Base-by-base conservation (phyloP, 2,329 filamentous ascomycete genomes). In the Aspergillus versicolor region DNA sequence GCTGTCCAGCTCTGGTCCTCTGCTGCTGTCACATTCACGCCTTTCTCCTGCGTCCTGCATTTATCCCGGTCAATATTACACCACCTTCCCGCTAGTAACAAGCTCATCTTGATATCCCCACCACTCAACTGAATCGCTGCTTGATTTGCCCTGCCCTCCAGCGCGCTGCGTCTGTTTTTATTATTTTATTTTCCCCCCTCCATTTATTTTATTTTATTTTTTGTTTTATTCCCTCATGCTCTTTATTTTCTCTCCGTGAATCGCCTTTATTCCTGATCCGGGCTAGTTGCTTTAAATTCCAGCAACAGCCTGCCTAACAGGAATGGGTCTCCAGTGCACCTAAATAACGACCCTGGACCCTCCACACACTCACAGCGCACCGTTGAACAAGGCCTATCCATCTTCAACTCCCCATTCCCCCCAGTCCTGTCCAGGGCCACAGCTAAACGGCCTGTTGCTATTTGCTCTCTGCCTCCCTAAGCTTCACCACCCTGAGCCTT, bases 271-370 rank as follows among this genome's bases (percentile, higher is more conserved):
- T 54, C 63, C 58, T 44, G 22, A 54, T 65, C 38, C 7, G 56
- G 58, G 37, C 57, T 61, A 58, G 59, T 53, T 54, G 47, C 46
- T 51, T 58, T 59, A 50, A 42, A 47, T 48, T 57, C 60, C 59
- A 50, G 57, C 56, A 42, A 54, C 57, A 63, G 55, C 49, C 54
- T 60, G 57, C 60, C 63, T 63, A 30, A 30, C 27, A 30, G 27
- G 60, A 59, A 68, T 49, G 55, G 66, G 67, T 61, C 65, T 67
- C 60, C 58, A 24, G 24, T 24, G 52, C 27, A 72, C 67, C 70
- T 73, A 73, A 72, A 73, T 73, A 74, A 70, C 64, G 63, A 73
- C 69, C 72, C 70, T 73, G 70, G 70, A 72, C 70, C 71, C 71
- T 72, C 68, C 67, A 70, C 63, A 64, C 53, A 60, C 56, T 66